A percentile compares a stretch with the other conserved stretches of the same genome.
These are phyloP conservation scores for Micractinium sp. DNA, from an alignment of 139 green algal species.

Conservation along the genomic window DNA sequence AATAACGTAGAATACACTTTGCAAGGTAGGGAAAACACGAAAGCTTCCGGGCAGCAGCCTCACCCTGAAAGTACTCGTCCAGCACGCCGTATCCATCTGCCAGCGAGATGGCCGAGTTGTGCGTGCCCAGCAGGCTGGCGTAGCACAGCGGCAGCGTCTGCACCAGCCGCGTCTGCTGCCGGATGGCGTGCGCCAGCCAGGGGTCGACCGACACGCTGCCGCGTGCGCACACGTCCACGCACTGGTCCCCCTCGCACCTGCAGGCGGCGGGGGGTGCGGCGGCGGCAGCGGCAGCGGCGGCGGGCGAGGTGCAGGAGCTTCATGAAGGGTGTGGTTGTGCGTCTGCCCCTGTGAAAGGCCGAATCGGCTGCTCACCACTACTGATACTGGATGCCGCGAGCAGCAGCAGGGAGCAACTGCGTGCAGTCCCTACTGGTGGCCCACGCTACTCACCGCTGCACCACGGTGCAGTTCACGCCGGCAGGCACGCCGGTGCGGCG, in stretches of 20 bases:
- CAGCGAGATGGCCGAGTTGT: constrained; percentile 81
- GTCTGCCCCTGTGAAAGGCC: not conserved
- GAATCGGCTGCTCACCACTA: too few species aligned
- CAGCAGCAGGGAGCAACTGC: not conserved
- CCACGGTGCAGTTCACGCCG: constrained; percentile 46
- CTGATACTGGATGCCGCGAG: too few species aligned
- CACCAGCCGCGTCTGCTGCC: constrained; percentile 54
- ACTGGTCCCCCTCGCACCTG: constrained; percentile 59
- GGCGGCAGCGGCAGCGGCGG: not conserved
- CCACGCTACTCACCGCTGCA: constrained; percentile 44
- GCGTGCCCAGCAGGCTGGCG: constrained; percentile 64
- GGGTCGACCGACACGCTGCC: constrained; percentile 63
- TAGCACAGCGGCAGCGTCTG: constrained; percentile 60
- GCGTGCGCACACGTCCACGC: constrained; percentile 68
- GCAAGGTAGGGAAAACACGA: not conserved
- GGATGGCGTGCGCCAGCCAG: constrained; percentile 59
- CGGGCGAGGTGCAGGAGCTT: not conserved
- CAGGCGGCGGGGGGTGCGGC: not conserved
- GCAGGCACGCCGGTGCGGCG: constrained; percentile 44
- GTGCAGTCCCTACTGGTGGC: too few species aligned
- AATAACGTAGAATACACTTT: too few species aligned
- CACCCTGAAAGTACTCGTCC: constrained; percentile 60
- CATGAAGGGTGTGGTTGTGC: not conserved
- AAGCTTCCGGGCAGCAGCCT: not conserved
- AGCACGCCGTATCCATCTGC: constrained; percentile 82